Evolutionary conservation across 768 basidiomycete species (phyloP).

Genomic region (Agrocybe pediades): DNA sequence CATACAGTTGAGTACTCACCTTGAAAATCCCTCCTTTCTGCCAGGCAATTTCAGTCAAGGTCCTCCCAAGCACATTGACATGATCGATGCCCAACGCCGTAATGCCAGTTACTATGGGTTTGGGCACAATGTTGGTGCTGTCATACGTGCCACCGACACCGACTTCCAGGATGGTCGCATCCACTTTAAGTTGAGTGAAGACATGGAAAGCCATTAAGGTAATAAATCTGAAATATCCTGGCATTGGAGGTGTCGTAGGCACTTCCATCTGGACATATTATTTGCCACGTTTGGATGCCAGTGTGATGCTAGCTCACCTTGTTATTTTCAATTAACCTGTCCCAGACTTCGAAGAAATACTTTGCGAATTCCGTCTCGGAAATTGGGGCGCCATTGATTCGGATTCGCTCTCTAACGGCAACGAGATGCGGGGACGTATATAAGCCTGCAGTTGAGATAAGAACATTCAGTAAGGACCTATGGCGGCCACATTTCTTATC

Average conservation of each 20-base stretch:
- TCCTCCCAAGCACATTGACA: conserved; percentile 83
- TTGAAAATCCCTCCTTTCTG: conserved; percentile 99
- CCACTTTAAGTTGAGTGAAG: conserved; percentile 80
- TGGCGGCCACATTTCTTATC: conserved; percentile 17
- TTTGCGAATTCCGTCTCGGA: conserved; percentile 86
- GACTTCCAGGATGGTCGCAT: conserved; percentile 94
- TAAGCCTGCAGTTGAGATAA: conserved; percentile 57
- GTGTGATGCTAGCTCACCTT: conserved; percentile 41
- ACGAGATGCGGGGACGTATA: conserved; percentile 98
- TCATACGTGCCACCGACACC: conserved; percentile 95
- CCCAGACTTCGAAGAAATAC: conserved; percentile 98
- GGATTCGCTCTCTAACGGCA: conserved; percentile 93
- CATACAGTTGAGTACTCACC: conserved; percentile 34
- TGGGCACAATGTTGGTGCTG: conserved; percentile 93
- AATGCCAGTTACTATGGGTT: conserved; percentile 87
- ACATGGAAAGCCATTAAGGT: conserved; percentile 92
- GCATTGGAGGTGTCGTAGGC: conserved; percentile 66
- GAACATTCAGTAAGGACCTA: not conserved
- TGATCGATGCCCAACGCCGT: conserved; percentile 94
- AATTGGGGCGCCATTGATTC: conserved; percentile 88
- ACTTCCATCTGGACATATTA: conserved; percentile 40
- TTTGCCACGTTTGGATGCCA: not conserved
- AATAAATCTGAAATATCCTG: conserved; percentile 91
- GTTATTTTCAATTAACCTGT: conserved; percentile 66
- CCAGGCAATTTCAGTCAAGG: conserved; percentile 85